Conservation (phyloP, 169 alveolate genomes). For the Cryptosporidium parvum region DNA sequence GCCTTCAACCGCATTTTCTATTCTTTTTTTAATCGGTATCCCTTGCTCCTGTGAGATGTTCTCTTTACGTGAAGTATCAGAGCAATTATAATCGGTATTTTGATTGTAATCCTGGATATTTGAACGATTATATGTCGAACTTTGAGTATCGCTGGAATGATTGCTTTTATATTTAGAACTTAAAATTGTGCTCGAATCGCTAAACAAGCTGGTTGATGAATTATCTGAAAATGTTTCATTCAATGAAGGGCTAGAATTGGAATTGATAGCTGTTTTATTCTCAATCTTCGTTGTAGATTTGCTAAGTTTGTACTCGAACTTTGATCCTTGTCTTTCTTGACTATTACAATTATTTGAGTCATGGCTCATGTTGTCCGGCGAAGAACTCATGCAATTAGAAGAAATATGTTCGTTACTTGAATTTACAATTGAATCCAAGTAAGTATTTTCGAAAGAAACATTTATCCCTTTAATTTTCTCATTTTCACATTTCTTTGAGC, state of each 20-base stretch:
- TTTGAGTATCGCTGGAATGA: not conserved
- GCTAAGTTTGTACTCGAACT: not conserved
- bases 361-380: not conserved
- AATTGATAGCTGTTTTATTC: not conserved
- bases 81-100: too few species aligned
- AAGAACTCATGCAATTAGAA: not conserved
- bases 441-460: not conserved
- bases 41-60: too few species aligned
- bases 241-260: not conserved
- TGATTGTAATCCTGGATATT: too few species aligned
- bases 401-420: not conserved
- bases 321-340: not conserved
- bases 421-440: not conserved
- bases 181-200: conserved; percentile 8
- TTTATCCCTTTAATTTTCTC: conserved; percentile 2
- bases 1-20: not conserved
- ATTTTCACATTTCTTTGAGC: not conserved
- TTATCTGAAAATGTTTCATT: not conserved
- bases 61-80: not conserved
- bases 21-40: not conserved
- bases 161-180: not conserved
- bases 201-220: not conserved
- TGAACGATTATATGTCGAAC: not conserved
- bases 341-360: not conserved
- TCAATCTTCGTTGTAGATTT: not conserved